Base-by-base conservation (phyloP, 2,329 filamentous ascomycete species). In the Diaporthe capsici region DNA sequence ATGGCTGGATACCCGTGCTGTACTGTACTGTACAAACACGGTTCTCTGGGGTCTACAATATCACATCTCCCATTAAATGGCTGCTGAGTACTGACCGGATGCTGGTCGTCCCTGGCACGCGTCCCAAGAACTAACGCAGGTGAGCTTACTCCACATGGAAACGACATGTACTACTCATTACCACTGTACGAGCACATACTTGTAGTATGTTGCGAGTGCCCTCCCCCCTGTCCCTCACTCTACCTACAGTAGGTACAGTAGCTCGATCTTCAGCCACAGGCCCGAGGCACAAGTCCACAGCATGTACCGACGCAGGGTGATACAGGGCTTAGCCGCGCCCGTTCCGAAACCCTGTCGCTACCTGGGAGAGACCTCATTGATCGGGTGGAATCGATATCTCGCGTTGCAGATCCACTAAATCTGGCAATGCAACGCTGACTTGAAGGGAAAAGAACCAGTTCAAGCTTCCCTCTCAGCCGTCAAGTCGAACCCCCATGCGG, bases 321-420 rank as follows among this genome's bases (percentile, higher is more conserved):
- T n/a, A 34, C 31, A 25, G 31, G 20, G 22, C 31, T 51, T 2
- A 31, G 22, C 22, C 20, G 15, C 31, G 34, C 3, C 7, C n/a
- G 65, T 28, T 20, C 10, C 34, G 13, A 70, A 15, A 20, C 65
- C 65, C n/a, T 39, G 65, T 39, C 49, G 13, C 25, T 55, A 70
- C 49, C n/a, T 39, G 34, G n/a, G n/a, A 13, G 47, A 42, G n/a
- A 55, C 65, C 63, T 55, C 49, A 4, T 15, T 49, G 49, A 70
- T 68, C 65, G 65, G 25, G 47, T 68, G 65, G 47, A 53, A 68
- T 70, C 65, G 65, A 70, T 39, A 70, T 70, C 49, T 70, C 65
- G 65, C 65, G 42, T 70, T 55, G 65, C 49, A 70, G 65, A 70
- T 70, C 49, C 65, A 34, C 65, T 70, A 70, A 55, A 70, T 70